phyloP scores from a whole-genome alignment of 2,329 filamentous ascomycete genomes.

The Pyrenochaeta sp. region DNA sequence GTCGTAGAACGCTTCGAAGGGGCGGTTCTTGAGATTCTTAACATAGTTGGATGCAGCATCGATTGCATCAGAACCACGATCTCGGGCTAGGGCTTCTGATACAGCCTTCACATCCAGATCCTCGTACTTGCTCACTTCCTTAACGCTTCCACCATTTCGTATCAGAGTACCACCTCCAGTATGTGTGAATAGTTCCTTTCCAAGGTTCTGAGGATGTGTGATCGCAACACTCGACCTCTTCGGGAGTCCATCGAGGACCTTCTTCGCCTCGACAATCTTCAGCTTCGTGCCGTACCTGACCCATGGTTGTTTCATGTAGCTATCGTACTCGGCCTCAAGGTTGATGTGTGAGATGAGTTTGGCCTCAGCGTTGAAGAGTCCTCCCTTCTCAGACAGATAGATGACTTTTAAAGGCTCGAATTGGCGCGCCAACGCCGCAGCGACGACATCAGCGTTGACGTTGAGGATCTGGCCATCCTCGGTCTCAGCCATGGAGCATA shows the following conservation, averaged over 20 bases:
- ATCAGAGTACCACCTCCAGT: constrained; percentile 94
- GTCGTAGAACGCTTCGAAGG: constrained; percentile 94
- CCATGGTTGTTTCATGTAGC: constrained; percentile 93
- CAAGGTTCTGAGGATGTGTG: constrained; percentile 93
- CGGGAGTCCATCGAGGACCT: constrained; percentile 86
- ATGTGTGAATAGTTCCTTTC: constrained; percentile 97
- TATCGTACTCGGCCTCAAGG: constrained; percentile 93
- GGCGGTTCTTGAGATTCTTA: constrained; percentile 75
- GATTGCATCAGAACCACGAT: constrained; percentile 80
- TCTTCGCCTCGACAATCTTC: constrained; percentile 98
- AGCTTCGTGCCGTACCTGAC: constrained; percentile 92
- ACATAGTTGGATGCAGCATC: constrained; percentile 89
- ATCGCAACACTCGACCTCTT: constrained; percentile 95
- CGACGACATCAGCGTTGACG: constrained; percentile 96
- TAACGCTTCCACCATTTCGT: constrained; percentile 87
- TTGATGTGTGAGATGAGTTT: constrained; percentile 98
- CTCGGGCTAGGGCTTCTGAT: constrained; percentile 82
- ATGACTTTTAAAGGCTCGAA: constrained; percentile 96
- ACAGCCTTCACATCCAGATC: constrained; percentile 82
- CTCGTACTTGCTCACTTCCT: constrained; percentile 73
- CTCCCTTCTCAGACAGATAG: constrained; percentile 98
- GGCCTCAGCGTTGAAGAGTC: constrained; percentile 91
- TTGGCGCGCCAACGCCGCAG: constrained; percentile 87
- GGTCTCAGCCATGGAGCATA: constrained; percentile 96
- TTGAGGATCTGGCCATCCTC: constrained; percentile 92